These are phyloP conservation scores for Akanthomyces muscarius DNA, from an alignment of 2,329 filamentous ascomycete species.

Conservation along the genomic window DNA sequence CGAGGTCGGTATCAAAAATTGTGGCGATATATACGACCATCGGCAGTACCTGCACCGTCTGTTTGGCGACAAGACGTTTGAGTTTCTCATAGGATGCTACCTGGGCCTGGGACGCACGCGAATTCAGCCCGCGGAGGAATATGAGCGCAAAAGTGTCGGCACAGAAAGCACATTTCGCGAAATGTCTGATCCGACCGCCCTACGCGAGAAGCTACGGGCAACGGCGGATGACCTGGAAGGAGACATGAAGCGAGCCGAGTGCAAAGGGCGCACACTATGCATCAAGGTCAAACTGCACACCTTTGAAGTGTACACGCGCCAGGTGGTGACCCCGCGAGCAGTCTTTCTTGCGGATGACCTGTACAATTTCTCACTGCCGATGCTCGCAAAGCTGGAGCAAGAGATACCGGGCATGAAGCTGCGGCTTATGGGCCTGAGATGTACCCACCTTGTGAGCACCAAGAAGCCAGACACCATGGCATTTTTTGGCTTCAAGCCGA, in stretches of 20 bases:
- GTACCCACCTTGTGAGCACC: conserved; percentile 80
- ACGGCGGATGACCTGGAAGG: conserved; percentile 84
- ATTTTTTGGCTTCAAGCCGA: conserved; percentile 68
- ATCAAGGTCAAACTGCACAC: conserved; percentile 93
- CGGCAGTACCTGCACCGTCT: conserved; percentile 70
- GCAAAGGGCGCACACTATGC: conserved; percentile 86
- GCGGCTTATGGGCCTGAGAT: conserved; percentile 82
- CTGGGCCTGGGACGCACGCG: conserved; percentile 82
- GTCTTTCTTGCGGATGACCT: conserved; percentile 74
- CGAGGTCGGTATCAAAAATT: conserved; percentile 81
- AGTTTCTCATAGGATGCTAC: conserved; percentile 80
- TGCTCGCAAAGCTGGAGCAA: conserved; percentile 78
- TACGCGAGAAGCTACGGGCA: conserved; percentile 73
- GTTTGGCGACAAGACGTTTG: conserved; percentile 87
- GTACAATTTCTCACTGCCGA: conserved; percentile 75
- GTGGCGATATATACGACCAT: conserved; percentile 78
- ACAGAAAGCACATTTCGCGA: conserved; percentile 91
- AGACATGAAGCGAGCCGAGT: conserved; percentile 73
- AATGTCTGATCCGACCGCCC: conserved; percentile 61
- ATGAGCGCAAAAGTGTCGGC: conserved; percentile 88
- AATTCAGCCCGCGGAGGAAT: conserved; percentile 81
- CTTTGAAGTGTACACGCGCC: conserved; percentile 84
- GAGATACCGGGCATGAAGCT: conserved; percentile 77
- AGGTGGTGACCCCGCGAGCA: conserved; percentile 69
- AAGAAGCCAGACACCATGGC: conserved; percentile 72